Conservation (phyloP, 805 yeast species). For the Suhomyces sp. region DNA sequence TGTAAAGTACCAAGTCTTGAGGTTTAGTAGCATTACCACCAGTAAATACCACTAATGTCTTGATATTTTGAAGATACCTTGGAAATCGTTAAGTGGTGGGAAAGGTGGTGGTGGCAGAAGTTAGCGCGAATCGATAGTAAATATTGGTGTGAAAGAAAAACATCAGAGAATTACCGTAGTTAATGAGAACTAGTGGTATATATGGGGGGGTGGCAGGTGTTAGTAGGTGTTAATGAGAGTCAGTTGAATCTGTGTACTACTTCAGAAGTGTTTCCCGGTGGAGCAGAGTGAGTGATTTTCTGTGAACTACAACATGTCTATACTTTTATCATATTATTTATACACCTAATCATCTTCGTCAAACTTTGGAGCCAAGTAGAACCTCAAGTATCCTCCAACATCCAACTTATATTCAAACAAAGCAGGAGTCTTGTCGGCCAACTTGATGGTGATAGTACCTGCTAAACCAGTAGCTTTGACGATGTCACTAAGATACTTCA, state of each 20-base stretch:
- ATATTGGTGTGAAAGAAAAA: not conserved
- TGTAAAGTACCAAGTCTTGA: not conserved
- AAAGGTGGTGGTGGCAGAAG: not conserved
- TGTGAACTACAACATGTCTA: not conserved
- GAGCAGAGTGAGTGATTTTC: not conserved
- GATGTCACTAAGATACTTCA: constrained; percentile 86
- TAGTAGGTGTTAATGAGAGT: no score
- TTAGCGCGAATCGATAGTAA: not conserved
- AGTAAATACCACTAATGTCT: no score
- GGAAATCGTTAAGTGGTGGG: not conserved
- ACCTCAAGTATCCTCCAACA: constrained; percentile 84
- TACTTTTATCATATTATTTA: not conserved
- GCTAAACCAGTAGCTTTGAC: constrained; percentile 86
- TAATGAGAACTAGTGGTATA: not conserved
- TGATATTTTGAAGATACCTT: no score
- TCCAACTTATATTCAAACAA: constrained; percentile 87
- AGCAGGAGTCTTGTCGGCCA: constrained; percentile 91
- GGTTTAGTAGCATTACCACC: not conserved
- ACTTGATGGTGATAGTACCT: constrained; percentile 71
- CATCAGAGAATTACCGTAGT: no score
- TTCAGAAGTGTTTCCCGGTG: no score
- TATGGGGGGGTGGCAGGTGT: no score
- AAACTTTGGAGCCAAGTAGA: constrained; percentile 96
- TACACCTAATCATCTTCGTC: constrained; percentile 72
- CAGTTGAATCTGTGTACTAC: no score